Evolutionary conservation across 352 stramenopile genomes (phyloP).

Genomic region (Phytopythium mirpurense): DNA sequence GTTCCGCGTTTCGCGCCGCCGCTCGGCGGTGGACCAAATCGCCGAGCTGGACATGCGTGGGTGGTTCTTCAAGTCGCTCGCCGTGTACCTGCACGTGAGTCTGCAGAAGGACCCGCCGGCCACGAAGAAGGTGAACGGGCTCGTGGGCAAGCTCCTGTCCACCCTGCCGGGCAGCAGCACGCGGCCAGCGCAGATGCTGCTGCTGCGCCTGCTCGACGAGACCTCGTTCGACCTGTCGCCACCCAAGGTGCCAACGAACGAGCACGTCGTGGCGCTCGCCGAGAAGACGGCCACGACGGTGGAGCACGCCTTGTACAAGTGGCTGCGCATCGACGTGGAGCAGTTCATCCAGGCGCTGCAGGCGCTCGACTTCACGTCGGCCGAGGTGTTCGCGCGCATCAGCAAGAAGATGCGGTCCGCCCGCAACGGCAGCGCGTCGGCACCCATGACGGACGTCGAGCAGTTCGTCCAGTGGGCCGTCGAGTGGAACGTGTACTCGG

Average conservation of each 20-base stretch:
- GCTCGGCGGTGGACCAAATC: constrained; percentile 27
- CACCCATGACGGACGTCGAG: constrained; percentile 27
- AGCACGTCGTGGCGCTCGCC: constrained; percentile 62
- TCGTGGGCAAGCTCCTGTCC: constrained; percentile 53
- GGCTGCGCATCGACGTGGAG: constrained; percentile 76
- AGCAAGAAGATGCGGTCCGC: constrained; percentile 8
- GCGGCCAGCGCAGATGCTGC: constrained; percentile 56
- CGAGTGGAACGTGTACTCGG: constrained; percentile 83
- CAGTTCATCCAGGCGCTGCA: constrained; percentile 62
- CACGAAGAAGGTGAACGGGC: constrained; percentile 62
- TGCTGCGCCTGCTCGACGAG: constrained; percentile 63
- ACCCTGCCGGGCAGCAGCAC: constrained; percentile 14
- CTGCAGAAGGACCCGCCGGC: constrained; percentile 64
- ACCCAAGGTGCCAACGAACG: constrained; percentile 55
- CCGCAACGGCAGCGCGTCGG: constrained; percentile 31
- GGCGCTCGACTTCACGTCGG: constrained; percentile 45
- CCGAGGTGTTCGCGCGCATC: constrained; percentile 10
- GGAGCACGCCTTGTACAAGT: constrained; percentile 66
- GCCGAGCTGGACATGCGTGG: constrained; percentile 72
- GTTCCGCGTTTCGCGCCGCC: constrained; percentile 36
- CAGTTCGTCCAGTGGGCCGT: constrained; percentile 73
- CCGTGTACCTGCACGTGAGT: constrained; percentile 70
- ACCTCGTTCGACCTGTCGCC: constrained; percentile 58
- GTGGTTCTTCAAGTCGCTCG: constrained; percentile 80
- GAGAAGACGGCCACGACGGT: constrained; percentile 55